Conservation (phyloP, 163 green algal genomes). For the Chlorella variabilis region DNA sequence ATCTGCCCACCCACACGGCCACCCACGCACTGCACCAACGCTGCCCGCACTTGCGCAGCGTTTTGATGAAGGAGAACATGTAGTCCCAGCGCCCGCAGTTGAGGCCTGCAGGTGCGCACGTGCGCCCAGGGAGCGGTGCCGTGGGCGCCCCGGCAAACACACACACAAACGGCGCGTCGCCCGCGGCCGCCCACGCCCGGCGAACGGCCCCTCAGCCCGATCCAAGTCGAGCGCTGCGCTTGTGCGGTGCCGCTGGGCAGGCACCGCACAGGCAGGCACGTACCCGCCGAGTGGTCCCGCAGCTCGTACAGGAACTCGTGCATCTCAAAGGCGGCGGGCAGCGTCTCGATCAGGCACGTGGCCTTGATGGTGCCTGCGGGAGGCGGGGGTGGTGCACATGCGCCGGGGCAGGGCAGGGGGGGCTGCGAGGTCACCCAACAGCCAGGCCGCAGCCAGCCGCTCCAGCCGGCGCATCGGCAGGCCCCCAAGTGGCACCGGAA, state of each 20-base stretch:
- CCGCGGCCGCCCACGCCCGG: too few species aligned
- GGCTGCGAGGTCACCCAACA: too few species aligned
- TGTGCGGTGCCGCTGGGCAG: too few species aligned
- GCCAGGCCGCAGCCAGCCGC: too few species aligned
- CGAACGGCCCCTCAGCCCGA: too few species aligned
- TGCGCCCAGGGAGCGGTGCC: too few species aligned
- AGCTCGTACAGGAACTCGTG: conserved; percentile 93
- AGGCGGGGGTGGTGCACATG: not conserved
- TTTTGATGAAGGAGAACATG: conserved; percentile 93
- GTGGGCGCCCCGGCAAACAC: too few species aligned
- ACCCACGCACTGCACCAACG: not conserved
- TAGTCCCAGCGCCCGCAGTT: conserved; percentile 96
- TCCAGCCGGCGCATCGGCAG: too few species aligned
- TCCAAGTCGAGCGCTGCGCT: not conserved
- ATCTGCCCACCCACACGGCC: not conserved
- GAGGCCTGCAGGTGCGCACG: conserved; percentile 57
- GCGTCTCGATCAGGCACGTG: conserved; percentile 92
- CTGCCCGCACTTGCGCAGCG: conserved; percentile 57
- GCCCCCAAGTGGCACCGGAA: too few species aligned
- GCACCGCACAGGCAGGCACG: too few species aligned
- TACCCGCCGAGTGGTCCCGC: conserved; percentile 62
- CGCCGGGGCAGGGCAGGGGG: not conserved
- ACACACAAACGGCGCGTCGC: too few species aligned
- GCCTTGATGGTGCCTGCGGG: conserved; percentile 78
- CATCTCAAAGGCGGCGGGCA: conserved; percentile 95